Evolutionary conservation across 192 early-diverging fungal genomes (phyloP), one percentile per base, ranked within the genome.

Genomic region (Coemansia sp.): DNA sequence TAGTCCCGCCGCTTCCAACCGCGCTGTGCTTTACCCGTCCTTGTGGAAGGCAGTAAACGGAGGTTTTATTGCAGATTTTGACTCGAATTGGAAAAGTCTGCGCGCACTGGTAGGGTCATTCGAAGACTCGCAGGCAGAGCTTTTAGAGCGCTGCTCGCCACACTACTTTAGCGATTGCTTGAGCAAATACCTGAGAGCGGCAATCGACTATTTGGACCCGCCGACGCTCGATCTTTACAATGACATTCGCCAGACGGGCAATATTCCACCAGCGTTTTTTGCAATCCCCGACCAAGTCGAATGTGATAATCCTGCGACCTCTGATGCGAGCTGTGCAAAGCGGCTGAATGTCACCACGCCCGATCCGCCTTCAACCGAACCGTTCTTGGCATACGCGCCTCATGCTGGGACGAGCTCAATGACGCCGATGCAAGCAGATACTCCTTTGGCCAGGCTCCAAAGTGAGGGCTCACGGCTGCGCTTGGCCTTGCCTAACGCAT

Each of bases 261-360:
- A 27, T 6, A 61, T 83, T 24, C 80, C 80, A 31, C 62, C 24
- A 2, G 76, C 73, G n/a, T 83, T 83, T 47, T 83, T 83, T 52
- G 66, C 65, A 20, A 70, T 67, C 2, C 72, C 76, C 11, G 72
- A 78, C 16, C 46, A 70, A 9, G 13, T 49, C 8, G 57, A 43
- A 11, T 54, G n/a, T 29, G 9, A 44, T 12, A 44, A 16, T 44
- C 13, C 36, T 44, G 42, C 42, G 13, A 15, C 11, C n/a, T 51
- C 49, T 9, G 20, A 7, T 51, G 10, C 49, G 20, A 22, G 49
- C 20, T 20, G 49, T 51, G 49, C 49, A 18, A 18, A 36, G 18
- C 57, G 34, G n/a, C 31, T 8, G 33, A 60, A 13, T 24, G 29
- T 3, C 31, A 18, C 57, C 36, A 36, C 15, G 33, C 16, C 57